Percentiles rank a stretch among this genome's conserved stretches.
phyloP scores from a whole-genome alignment of 345 rosid species.

The Diplotaxis tenuifolia region DNA sequence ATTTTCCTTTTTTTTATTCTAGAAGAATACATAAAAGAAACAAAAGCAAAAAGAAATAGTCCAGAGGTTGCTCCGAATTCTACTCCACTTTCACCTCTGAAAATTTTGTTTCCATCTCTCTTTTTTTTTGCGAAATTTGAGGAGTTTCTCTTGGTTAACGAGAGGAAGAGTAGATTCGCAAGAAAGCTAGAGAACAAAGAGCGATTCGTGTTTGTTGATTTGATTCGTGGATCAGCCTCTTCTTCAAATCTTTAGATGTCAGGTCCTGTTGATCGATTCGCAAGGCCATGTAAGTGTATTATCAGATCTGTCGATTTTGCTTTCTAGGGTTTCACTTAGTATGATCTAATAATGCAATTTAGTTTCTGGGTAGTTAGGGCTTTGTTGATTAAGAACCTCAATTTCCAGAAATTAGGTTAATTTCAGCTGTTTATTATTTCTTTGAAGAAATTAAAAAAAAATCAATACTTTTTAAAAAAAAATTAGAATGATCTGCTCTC shows the following conservation, averaged over 20 bases:
- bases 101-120: background rate
- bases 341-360: background rate
- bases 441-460: background rate
- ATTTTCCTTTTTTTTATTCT: background rate
- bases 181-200: background rate
- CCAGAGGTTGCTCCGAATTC: slow-evolving; percentile 17
- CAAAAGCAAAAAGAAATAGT: background rate
- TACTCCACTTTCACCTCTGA: slow-evolving; percentile 25
- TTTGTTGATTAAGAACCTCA: slow-evolving; percentile 4
- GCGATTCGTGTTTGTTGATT: slow-evolving; percentile 4
- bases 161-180: slow-evolving; percentile 23
- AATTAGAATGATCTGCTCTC: no score
- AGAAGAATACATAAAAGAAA: background rate
- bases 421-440: background rate
- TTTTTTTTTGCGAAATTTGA: slow-evolving; percentile 17
- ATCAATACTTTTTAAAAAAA: background rate
- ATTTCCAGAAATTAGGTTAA: background rate
- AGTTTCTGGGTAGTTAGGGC: background rate
- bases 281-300: slow-evolving; percentile 79
- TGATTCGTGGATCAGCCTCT: slow-evolving; percentile 33
- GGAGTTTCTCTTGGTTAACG: slow-evolving; percentile 17
- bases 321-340: background rate
- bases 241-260: slow-evolving; percentile 78
- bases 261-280: slow-evolving; percentile 92
- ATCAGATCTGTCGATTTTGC: background rate